Percentiles rank a stretch among this genome's conserved stretches.
These are phyloP conservation scores for Puccinia novopanici DNA, from an alignment of 1,284 basidiomycete genomes.

Conservation along the genomic window DNA sequence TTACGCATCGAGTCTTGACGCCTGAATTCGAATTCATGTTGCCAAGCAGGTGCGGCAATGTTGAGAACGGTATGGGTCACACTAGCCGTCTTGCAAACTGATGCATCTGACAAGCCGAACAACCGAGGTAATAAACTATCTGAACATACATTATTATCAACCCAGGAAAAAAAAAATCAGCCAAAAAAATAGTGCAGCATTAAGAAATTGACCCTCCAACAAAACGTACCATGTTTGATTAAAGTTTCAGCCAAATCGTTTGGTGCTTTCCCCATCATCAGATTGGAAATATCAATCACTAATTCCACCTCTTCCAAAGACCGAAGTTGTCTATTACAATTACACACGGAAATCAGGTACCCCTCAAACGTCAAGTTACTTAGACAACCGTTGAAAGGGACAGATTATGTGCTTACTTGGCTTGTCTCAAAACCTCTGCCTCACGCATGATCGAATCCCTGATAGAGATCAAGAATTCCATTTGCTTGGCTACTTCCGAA, in stretches of 20 bases:
- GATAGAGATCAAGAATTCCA: conserved; percentile 27
- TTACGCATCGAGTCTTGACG: conserved; percentile 22
- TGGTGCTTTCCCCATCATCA: neutral
- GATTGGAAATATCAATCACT: conserved; percentile 35
- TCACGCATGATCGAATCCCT: conserved; percentile 31
- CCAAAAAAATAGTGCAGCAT: too few species aligned
- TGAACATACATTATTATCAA: neutral
- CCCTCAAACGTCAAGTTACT: neutral
- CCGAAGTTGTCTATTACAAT: conserved; percentile 22
- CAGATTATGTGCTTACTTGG: conserved; percentile 25
- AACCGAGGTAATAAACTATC: conserved; percentile 25
- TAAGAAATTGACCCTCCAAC: neutral
- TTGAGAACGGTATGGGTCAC: conserved; percentile 32
- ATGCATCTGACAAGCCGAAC: conserved; percentile 43
- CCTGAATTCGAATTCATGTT: conserved; percentile 20
- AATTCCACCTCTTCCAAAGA: conserved; percentile 39
- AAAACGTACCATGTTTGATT: conserved; percentile 10
- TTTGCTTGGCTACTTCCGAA: neutral
- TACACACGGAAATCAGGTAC: neutral
- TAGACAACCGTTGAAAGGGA: neutral
- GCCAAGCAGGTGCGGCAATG: conserved; percentile 39
- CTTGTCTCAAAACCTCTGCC: conserved; percentile 41
- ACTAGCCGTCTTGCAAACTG: conserved; percentile 36
- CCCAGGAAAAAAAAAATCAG: conserved; percentile 1
- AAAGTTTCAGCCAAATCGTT: neutral